Conservation (phyloP, 768 basidiomycete genomes). For the Cyclocybe aegerita region DNA sequence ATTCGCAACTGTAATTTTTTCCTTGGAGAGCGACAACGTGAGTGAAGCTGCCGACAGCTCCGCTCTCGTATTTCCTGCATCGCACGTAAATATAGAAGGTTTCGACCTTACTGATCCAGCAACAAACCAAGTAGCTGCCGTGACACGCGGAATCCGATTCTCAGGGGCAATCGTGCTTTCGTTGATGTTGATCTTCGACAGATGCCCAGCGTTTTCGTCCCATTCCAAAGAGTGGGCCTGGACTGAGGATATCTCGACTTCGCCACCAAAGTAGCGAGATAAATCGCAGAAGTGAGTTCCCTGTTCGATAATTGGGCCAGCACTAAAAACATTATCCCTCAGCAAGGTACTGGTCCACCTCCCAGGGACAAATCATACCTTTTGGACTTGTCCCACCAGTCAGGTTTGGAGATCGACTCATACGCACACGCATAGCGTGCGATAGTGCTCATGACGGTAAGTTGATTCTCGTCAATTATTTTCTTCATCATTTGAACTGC, state of each 20-base stretch:
- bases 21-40: conserved; percentile 93
- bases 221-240: conserved; percentile 89
- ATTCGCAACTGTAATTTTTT: conserved; percentile 89
- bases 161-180: conserved; percentile 82
- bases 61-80: conserved; percentile 88
- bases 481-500: conserved; percentile 97
- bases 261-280: conserved; percentile 96
- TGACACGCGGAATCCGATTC: conserved; percentile 92
- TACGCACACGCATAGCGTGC: conserved; percentile 94
- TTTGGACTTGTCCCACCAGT: conserved; percentile 95
- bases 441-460: conserved; percentile 94
- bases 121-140: conserved; percentile 82
- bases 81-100: background rate
- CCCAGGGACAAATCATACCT: conserved; percentile 39
- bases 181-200: conserved; percentile 81
- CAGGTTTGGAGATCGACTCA: conserved; percentile 72
- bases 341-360: conserved; percentile 2
- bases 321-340: conserved; percentile 37
- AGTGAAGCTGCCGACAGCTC: conserved; percentile 90
- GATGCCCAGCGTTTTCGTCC: conserved; percentile 84
- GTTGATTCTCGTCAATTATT: conserved; percentile 90
- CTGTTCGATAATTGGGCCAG: conserved; percentile 84
- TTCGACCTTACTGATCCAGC: background rate
- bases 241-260: conserved; percentile 82
- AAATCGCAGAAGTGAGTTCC: conserved; percentile 98